phyloP scores from a whole-genome alignment of 2,329 filamentous ascomycete genomes.

The Xylariaceae sp. region DNA sequence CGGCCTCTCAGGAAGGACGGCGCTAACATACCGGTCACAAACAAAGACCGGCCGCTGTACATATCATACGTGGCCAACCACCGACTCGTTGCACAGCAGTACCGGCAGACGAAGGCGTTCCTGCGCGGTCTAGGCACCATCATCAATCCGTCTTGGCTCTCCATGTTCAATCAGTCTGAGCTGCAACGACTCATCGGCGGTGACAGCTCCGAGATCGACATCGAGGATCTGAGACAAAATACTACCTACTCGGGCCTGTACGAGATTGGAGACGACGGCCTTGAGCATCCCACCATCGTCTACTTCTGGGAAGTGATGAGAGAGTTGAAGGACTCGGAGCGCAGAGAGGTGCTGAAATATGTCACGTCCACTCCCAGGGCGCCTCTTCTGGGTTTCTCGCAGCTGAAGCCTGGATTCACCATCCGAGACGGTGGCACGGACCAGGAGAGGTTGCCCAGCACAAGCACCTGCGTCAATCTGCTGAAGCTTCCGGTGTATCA shows the following conservation, averaged over 20 bases:
- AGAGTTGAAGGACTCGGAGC: slow-evolving; percentile 66
- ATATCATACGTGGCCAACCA: slow-evolving; percentile 88
- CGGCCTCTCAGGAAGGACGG: slow-evolving; percentile 73
- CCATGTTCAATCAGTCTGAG: slow-evolving; percentile 97
- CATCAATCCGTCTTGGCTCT: slow-evolving; percentile 87
- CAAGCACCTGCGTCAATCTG: slow-evolving; percentile 93
- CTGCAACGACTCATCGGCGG: slow-evolving; percentile 90
- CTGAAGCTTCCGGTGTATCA: slow-evolving; percentile 84
- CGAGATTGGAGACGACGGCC: slow-evolving; percentile 76
- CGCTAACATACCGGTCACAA: slow-evolving; percentile 73
- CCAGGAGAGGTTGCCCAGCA: slow-evolving; percentile 75
- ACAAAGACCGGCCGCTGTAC: slow-evolving; percentile 89
- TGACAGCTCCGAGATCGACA: slow-evolving; percentile 77
- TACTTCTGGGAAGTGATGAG: slow-evolving; percentile 91
- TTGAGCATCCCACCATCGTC: slow-evolving; percentile 78
- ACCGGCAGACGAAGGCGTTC: slow-evolving; percentile 79
- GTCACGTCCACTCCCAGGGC: slow-evolving; percentile 90
- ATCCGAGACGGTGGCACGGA: slow-evolving; percentile 80
- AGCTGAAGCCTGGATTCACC: slow-evolving; percentile 79
- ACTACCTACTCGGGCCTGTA: slow-evolving; percentile 88
- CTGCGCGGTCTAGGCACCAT: slow-evolving; percentile 79
- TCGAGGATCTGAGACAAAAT: slow-evolving; percentile 77
- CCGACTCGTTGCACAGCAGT: slow-evolving; percentile 74
- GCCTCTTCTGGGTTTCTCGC: slow-evolving; percentile 81
- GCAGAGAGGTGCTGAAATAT: slow-evolving; percentile 85